Conservation (phyloP, 805 yeast species). For the Helenozyma baotianmanensis region DNA sequence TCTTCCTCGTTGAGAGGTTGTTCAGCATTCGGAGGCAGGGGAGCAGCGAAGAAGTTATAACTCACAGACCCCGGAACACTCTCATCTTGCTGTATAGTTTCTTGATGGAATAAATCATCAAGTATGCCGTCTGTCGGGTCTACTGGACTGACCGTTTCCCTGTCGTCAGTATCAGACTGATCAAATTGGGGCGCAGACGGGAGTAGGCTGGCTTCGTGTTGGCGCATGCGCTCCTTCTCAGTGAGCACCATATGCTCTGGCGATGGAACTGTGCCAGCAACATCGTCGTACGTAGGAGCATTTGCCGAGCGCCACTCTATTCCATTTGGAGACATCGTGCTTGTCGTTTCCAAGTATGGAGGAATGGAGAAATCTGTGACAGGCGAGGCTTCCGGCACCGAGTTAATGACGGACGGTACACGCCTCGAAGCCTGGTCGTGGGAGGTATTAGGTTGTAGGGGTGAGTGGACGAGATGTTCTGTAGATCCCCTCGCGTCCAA, state of each 20-base stretch:
- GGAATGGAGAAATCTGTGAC: slow-evolving; percentile 24
- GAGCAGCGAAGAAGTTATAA: neutral
- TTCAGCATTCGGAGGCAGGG: no score
- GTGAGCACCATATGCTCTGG: slow-evolving; percentile 24
- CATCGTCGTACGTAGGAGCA: slow-evolving; percentile 25
- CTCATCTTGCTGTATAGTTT: no score
- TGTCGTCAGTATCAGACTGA: slow-evolving; percentile 18
- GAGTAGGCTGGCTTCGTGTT: slow-evolving; percentile 53
- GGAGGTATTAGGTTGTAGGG: slow-evolving; percentile 2
- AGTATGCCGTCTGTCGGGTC: slow-evolving; percentile 6
- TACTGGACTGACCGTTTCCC: slow-evolving; percentile 19
- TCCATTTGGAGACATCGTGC: neutral
- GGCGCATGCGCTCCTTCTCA: slow-evolving; percentile 55
- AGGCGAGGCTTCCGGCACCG: slow-evolving; percentile 3
- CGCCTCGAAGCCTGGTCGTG: no score
- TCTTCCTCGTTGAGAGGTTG: slow-evolving; percentile 15
- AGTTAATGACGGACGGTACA: neutral
- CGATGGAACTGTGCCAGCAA: slow-evolving; percentile 5
- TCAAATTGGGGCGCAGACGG: slow-evolving; percentile 50
- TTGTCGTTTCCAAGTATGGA: slow-evolving; percentile 19
- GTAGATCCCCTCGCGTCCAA: no score
- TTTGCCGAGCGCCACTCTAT: neutral
- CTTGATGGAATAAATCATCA: slow-evolving; percentile 2
- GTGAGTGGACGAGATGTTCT: no score
- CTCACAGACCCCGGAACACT: neutral